Conservation (phyloP, 2,329 filamentous ascomycete genomes). For the Cytospora chrysosperma region DNA sequence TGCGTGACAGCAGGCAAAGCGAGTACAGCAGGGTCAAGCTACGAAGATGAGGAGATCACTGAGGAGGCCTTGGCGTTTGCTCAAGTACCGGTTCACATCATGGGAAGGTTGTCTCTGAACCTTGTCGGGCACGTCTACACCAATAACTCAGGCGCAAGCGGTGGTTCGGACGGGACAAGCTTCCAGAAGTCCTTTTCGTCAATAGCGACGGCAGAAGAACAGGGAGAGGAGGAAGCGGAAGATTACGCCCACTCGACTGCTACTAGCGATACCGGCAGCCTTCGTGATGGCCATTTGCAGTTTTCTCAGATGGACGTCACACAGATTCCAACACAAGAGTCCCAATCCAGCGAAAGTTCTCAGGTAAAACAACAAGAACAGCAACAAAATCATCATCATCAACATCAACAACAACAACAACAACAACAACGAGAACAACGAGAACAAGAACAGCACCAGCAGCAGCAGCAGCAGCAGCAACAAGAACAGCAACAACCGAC, state of each 20-base stretch:
- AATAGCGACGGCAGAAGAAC: slow-evolving; percentile 13
- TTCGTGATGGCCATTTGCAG: slow-evolving; percentile 12
- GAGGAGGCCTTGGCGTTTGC: slow-evolving; percentile 24
- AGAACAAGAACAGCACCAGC: no score
- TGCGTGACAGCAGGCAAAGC: not conserved
- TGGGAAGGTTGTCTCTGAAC: slow-evolving; percentile 20
- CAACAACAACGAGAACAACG: no score
- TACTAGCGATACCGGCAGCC: slow-evolving; percentile 17
- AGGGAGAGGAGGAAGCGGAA: slow-evolving; percentile 12
- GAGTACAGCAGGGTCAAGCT: slow-evolving; percentile 6
- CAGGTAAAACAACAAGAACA: not conserved
- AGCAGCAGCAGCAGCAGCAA: no score
- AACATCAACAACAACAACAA: no score
- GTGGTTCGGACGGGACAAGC: slow-evolving; percentile 16
- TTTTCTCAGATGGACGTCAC: slow-evolving; percentile 19
- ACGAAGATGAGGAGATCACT: slow-evolving; percentile 17
- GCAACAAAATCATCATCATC: no score
- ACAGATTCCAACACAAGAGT: slow-evolving; percentile 7
- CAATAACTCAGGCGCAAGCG: slow-evolving; percentile 7
- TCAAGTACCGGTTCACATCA: slow-evolving; percentile 22
- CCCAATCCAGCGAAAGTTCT: not conserved
- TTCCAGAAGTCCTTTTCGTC: slow-evolving; percentile 16
- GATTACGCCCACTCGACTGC: slow-evolving; percentile 14
- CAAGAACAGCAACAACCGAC: not conserved
- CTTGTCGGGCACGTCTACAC: slow-evolving; percentile 23